Evolutionary conservation across 2,329 filamentous ascomycete species (phyloP), one percentile per base, ranked within the genome.

Genomic region (Neonectria magnoliae): DNA sequence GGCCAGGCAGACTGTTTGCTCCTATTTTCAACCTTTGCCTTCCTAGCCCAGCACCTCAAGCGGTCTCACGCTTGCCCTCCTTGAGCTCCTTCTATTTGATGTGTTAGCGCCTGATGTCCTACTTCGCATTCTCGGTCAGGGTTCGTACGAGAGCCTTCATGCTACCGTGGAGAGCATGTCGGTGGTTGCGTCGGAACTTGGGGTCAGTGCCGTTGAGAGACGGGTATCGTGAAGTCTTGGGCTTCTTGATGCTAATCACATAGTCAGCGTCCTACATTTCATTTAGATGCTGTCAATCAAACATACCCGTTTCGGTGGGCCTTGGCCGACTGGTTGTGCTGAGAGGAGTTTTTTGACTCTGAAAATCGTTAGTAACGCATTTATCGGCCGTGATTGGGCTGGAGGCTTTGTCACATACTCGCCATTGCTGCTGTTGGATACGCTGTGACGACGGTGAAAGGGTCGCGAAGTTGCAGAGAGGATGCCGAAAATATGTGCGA

Each of bases 321-420:
- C 93, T 99, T 99, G 88, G 92, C 92, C 84, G 89, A 90, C 91
- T 96, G 92, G 87, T 98, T 98, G 88, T 98, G 94, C 90, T 98
- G 95, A 80, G 95, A 98, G 87, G 93, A 97, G 91, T 98, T 98
- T 94, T 98, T 98, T 80, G 96, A 98, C 90, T 98, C 94, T 98
- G 82, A 64, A 42, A 55, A 68, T 53, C 48, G 67, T 75, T 66
- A 75, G 73, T 64, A 42, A 63, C 42, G 42, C 61, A 53, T 31
- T 25, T 10, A 4, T 29, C 57, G 7, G 42, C 38, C 16, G 47
- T 22, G 25, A 48, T 18, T 41, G 16, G 33, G 53, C n/a, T 25
- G 41, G 29, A 36, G 11, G 20, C 14, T 45, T 22, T 45, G 45
- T 41, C 64, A 81, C 79, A 64, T 75, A 81, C 79, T 81, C 74